Evolutionary conservation across 1,139 yeast species (phyloP).

Genomic region (Suhomyces guaymorum): DNA sequence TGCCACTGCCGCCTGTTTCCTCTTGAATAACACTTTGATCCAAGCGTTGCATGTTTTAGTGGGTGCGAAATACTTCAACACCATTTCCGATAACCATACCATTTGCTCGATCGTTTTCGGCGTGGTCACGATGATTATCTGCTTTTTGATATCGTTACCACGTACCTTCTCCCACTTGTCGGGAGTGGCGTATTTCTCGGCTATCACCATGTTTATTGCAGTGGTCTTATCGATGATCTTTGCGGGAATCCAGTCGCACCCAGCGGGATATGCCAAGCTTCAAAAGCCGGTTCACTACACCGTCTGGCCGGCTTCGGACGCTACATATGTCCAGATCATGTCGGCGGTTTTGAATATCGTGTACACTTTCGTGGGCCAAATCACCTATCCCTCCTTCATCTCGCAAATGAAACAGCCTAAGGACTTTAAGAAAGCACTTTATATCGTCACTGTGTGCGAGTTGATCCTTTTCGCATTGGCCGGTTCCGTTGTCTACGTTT

Average conservation of each 20-base stretch:
- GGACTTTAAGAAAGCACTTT: conserved; percentile 58
- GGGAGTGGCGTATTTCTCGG: conserved; percentile 50
- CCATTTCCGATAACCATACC: conserved; percentile 50
- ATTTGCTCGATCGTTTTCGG: conserved; percentile 54
- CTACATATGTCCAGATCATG: conserved; percentile 56
- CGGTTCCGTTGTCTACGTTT: conserved; percentile 58
- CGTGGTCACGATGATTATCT: conserved; percentile 48
- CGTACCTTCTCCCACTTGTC: conserved; percentile 57
- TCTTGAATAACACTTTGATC: conserved; percentile 56
- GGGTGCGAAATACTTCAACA: conserved; percentile 61
- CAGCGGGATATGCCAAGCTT: conserved; percentile 36
- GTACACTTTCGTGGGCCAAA: conserved; percentile 65
- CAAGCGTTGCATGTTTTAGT: conserved; percentile 60
- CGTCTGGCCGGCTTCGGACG: conserved; percentile 52
- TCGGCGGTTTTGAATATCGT: conserved; percentile 58
- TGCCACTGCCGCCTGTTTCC: conserved; percentile 55
- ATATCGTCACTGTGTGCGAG: conserved; percentile 52
- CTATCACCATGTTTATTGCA: conserved; percentile 57
- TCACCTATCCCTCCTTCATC: conserved; percentile 62
- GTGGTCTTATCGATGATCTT: conserved; percentile 54
- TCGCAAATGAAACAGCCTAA: conserved; percentile 59
- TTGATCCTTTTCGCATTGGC: conserved; percentile 52
- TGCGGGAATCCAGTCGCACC: conserved; percentile 55
- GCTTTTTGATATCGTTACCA: conserved; percentile 54
- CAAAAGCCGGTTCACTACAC: conserved; percentile 41